Conservation (phyloP, 805 yeast genomes). For the Kodamaea leandrae region DNA sequence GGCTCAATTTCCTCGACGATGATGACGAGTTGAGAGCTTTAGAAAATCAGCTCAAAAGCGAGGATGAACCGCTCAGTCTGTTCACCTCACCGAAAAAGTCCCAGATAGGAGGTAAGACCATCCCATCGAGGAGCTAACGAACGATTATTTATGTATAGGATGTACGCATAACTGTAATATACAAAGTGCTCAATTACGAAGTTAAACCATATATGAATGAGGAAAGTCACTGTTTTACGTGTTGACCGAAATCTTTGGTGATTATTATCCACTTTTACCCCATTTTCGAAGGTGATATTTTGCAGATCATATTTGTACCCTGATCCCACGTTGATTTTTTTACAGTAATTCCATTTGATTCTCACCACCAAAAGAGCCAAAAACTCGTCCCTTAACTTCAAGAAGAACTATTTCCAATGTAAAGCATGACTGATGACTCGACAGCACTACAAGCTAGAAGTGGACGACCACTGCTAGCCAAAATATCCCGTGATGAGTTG, state of each 20-base stretch:
- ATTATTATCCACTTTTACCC: too few relatives aligned
- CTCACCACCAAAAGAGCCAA: neutral
- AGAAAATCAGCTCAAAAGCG: constrained; percentile 8
- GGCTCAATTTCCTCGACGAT: constrained; percentile 4
- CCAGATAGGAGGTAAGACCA: constrained; percentile 3
- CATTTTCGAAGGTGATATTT: too few relatives aligned
- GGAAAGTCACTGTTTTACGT: too few relatives aligned
- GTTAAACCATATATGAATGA: too few relatives aligned
- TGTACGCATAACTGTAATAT: neutral
- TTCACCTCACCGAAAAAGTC: constrained; percentile 8
- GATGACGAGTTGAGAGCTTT: constrained; percentile 8
- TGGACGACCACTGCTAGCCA: constrained; percentile 4
- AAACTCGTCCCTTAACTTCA: neutral
- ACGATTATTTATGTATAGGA: neutral
- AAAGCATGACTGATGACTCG: neutral
- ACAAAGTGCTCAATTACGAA: too few relatives aligned
- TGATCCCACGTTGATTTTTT: constrained; percentile 3
- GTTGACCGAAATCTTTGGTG: too few relatives aligned
- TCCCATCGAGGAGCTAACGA: neutral
- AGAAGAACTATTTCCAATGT: neutral
- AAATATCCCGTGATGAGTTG: constrained; percentile 37
- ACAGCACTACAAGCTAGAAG: neutral
- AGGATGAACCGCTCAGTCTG: constrained; percentile 8
- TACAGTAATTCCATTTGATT: neutral
- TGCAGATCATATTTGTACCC: too few relatives aligned